Base-by-base conservation (phyloP, 768 basidiomycete species). In the Hypholoma sublateritium region DNA sequence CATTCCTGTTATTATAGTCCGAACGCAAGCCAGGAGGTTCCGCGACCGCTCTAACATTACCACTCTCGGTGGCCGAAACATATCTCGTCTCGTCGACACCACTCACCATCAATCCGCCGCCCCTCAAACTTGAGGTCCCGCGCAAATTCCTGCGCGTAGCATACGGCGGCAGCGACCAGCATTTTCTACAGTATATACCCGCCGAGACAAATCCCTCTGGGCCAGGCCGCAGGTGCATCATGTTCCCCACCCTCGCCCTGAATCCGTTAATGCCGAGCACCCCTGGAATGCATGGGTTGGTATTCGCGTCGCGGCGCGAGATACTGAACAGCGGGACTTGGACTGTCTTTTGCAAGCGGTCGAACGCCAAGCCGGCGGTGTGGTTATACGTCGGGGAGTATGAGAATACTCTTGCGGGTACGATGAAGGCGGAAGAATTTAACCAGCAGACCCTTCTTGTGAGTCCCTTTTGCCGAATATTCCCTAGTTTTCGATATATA, bases 291-390 rank as follows among this genome's bases (percentile, higher is more conserved):
- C 56, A 66, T 0, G 72, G 72, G 1, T 47, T 73, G 13, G 57
- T 71, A 4, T 73, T 68, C 48, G 66, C 67, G 4, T 67, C 67
- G 17, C 65, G 69, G 2, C 56, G 62, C 28, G 70, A 73, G 24
- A 62, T 71, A 21, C 42, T 62, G n/a, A 44, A 61, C 2, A 53
- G 63, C 16, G 39, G 44, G 1, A 63, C 66, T 4, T 69, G 70
- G 68, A 61, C 64, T 3, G 35, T 67, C 25, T 71, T 70, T 28
- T 56, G 61, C 53, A 61, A 53, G 47, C 45, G 43, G 5, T 28
- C 35, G 12, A 57, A 46, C 5, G 47, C 46, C 1, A 0, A 34
- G 5, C 53, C 53, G 2, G 54, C 46, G 16, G 47, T 56, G 16
- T 56, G 55, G 55, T 21, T 25, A n/a, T 56, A 56, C 12, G 34